Evolutionary conservation across 139 green algal species (phyloP), one percentile per base, ranked within the genome.

Genomic region (Micractinium conductrix): DNA sequence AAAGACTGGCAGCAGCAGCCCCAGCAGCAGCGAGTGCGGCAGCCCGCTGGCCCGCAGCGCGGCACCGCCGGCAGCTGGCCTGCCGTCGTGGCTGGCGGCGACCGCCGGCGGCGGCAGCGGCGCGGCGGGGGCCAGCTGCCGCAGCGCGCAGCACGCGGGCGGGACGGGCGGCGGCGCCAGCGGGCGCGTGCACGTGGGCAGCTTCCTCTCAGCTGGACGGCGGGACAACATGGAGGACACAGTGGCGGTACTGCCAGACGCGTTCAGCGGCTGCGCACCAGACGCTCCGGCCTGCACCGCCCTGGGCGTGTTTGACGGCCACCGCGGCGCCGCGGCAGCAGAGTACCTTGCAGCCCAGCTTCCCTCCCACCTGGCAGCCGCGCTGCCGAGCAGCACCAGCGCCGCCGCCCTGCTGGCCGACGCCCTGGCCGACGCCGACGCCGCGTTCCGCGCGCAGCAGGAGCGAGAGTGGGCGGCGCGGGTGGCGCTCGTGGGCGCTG

Each of bases 231-330:
- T 81, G 75, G 75, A 81, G 37, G 75, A 79, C 37, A 38, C 43
- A 8, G n/a, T 85, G 22, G 68, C 58, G 9, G 78, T 74, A 43
- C 73, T 81, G 44, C 26, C 80, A 12, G 38, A 70, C 60, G 24
- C 62, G 35, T 67, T 71, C 38, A 22, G 53, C 2, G 42, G 12
- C 4, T 78, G 78, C 43, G 68, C 68, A 7, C 17, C 38, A 4
- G 74, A 42, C 19, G 28, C 40, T 5, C 42, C 60, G 19, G 62
- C 40, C 62, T 69, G 78, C 44, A 70, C 60, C 3, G 26, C 95
- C 26, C 67, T 93, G 35, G 95, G 84, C 4, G 91, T 98, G 17
- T 98, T 97, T 89, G 96, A 98, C 74, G 96, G 96, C 16, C 96
- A 98, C 90, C 70, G 70, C 38, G 70, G 91, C n/a, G 12, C 68